Base-by-base conservation (phyloP, 2,329 filamentous ascomycete genomes). In the Fusarium odoratissimum region DNA sequence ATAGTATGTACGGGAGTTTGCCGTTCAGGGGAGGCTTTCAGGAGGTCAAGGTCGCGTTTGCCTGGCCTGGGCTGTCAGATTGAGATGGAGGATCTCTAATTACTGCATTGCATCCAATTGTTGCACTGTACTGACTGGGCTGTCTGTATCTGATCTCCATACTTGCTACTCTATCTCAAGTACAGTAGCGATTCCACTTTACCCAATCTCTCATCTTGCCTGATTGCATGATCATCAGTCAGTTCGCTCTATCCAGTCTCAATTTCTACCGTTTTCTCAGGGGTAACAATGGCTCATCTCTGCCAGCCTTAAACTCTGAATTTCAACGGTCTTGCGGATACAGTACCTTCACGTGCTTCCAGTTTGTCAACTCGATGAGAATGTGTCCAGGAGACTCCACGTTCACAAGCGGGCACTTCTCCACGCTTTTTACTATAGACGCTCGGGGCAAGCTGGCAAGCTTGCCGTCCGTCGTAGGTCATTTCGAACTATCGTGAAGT, bases 171-270 rank as follows among this genome's bases (percentile, higher is more conserved):
- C 40, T 58, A 67, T 46, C 41, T 56, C 57, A 42, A 40, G 23
- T 33, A 35, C 23, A 37, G 41, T 60, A 67, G 31, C 48, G 64
- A 67, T 67, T 62, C 55, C 37, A 40, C 58, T 61, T 41, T 35
- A 44, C 57, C 45, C 42, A 59, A 65, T 61, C 44, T 71, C 35
- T 45, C 58, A 67, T 59, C 40, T 68, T 71, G 64, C 30, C 60
- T 42, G 54, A 46, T 23, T 73, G 65, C 70, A 73, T 73, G 70
- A 73, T 73, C 58, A 73, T 73, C 71, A 74, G 58, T 49, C 57
- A 73, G 67, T 73, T 68, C 62, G 42, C 62, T 67, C 42, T 58
- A 38, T 49, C 30, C 35, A 38, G 37, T 57, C 59, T 56, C 38
- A 41, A 45, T 65, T 65, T 41, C 41, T 40, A 30, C 40, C 41